Evolutionary conservation across 768 basidiomycete species (phyloP).

Genomic region (Tylopilus plumbeoviolaceoides): DNA sequence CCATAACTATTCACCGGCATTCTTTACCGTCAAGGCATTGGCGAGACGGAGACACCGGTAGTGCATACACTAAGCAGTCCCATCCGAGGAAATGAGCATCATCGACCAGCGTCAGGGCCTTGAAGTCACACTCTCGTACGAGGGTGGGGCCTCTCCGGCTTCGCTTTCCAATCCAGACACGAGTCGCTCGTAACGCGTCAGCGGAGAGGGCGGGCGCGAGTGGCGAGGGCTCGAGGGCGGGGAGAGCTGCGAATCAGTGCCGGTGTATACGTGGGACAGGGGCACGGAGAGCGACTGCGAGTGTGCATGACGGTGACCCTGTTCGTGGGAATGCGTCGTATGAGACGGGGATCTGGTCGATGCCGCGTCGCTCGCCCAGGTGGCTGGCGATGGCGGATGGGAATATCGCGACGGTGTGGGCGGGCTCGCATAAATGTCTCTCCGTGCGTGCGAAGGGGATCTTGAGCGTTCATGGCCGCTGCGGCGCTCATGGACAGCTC

Average conservation of each 20-base stretch:
- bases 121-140: constrained; percentile 28
- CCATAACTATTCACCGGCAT: neutral
- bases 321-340: neutral
- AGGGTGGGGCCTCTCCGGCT: constrained; percentile 79
- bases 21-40: neutral
- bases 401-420: neutral
- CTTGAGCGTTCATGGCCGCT: neutral
- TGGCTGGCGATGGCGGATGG: neutral
- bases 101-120: neutral
- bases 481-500: neutral
- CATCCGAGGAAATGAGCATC: neutral
- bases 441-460: neutral
- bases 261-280: neutral
- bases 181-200: constrained; percentile 69
- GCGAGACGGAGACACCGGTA: too few species aligned
- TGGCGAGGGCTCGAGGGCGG: constrained; percentile 1
- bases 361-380: neutral
- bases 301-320: neutral
- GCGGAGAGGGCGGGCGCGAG: constrained; percentile 20
- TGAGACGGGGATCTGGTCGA: neutral
- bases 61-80: too few species aligned
- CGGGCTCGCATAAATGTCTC: neutral
- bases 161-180: constrained; percentile 85
- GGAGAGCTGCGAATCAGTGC: neutral
- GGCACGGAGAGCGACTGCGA: neutral